Evolutionary conservation across 2,329 filamentous ascomycete genomes (phyloP).

Genomic region (Fusarium napiforme): DNA sequence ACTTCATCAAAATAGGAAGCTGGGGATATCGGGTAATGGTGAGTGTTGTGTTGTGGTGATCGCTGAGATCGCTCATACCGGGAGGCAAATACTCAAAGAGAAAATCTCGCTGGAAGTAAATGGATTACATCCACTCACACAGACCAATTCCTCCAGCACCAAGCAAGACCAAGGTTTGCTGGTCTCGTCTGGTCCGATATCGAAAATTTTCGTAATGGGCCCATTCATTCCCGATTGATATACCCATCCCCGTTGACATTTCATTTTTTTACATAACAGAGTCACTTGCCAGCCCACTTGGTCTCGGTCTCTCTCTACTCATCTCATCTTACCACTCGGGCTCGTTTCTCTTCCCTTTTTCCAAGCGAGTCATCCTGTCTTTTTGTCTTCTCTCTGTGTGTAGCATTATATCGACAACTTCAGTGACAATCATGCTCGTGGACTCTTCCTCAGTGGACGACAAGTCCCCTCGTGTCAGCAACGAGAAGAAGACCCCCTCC

Average conservation of each 20-base stretch:
- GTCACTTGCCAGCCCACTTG: slow-evolving; percentile 40
- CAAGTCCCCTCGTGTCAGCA: slow-evolving; percentile 45
- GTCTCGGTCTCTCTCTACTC: slow-evolving; percentile 23
- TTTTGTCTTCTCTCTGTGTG: neutral
- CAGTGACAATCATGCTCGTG: slow-evolving; percentile 29
- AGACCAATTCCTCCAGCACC: neutral
- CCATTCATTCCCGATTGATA: slow-evolving; percentile 38
- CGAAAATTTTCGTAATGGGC: slow-evolving; percentile 42
- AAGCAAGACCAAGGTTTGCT: neutral
- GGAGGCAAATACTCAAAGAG: slow-evolving; percentile 22
- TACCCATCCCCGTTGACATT: slow-evolving; percentile 22
- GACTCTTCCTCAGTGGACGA: slow-evolving; percentile 43
- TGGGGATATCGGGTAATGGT: neutral
- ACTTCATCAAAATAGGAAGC: neutral
- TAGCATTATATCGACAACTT: slow-evolving; percentile 5
- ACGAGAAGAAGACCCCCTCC: slow-evolving; percentile 38
- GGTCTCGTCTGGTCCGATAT: slow-evolving; percentile 14
- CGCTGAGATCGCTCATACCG: slow-evolving; percentile 14
- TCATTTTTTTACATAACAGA: slow-evolving; percentile 46
- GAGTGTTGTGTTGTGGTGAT: slow-evolving; percentile 2
- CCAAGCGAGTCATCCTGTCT: slow-evolving; percentile 18
- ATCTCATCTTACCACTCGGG: neutral
- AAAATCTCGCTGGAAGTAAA: slow-evolving; percentile 1
- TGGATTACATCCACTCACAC: slow-evolving; percentile 20
- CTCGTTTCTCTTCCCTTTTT: neutral